These are phyloP conservation scores for Taphrina communis DNA, from an alignment of 1,139 yeast genomes.

Conservation along the genomic window DNA sequence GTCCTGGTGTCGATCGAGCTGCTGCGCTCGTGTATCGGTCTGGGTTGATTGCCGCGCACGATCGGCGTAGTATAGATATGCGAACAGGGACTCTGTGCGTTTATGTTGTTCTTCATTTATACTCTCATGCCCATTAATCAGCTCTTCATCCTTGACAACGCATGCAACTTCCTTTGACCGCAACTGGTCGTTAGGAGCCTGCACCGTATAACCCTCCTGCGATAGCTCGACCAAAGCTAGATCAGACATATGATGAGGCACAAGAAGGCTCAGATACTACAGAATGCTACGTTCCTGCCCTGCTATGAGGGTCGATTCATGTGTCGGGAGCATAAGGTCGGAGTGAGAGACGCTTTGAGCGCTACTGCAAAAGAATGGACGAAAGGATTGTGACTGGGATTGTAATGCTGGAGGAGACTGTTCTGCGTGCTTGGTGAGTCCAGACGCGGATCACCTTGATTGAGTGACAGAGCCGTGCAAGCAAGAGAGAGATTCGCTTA, in stretches of 20 bases:
- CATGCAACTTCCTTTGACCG: not conserved
- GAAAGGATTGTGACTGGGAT: no score
- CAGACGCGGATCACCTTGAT: no score
- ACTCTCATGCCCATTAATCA: not conserved
- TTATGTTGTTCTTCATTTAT: not conserved
- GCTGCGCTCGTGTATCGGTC: not conserved
- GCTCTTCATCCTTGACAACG: not conserved
- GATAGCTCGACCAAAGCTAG: constrained; percentile 2
- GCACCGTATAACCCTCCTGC: not conserved
- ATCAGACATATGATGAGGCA: not conserved
- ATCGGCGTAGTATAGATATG: constrained; percentile 13
- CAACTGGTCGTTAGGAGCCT: not conserved
- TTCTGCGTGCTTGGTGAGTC: no score
- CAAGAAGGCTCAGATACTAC: not conserved
- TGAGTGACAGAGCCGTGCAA: no score
- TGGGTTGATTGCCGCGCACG: not conserved
- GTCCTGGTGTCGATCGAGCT: not conserved
- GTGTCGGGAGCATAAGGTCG: not conserved
- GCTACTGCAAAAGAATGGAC: no score
- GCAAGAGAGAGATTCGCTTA: no score
- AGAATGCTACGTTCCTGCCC: not conserved
- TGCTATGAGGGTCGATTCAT: not conserved
- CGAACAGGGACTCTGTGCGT: not conserved
- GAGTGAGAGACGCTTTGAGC: no score
- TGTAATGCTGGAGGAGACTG: no score